phyloP scores from a whole-genome alignment of 1,139 yeast species.

The Zygosaccharomyces pseudobailii region DNA sequence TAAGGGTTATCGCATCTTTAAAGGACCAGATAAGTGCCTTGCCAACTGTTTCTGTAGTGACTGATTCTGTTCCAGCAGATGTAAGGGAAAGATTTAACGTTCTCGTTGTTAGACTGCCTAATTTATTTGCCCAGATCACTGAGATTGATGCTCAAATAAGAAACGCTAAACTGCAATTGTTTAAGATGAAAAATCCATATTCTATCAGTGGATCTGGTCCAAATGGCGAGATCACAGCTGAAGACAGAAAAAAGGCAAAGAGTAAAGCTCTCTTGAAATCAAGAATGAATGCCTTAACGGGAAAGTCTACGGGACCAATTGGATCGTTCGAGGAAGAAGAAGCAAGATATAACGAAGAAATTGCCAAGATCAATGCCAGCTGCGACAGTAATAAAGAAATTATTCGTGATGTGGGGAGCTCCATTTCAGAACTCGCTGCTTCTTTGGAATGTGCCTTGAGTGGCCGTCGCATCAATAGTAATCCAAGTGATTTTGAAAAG shows the following conservation, averaged over 20 bases:
- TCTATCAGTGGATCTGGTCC: constrained; percentile 79
- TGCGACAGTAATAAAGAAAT: constrained; percentile 51
- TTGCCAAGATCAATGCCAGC: constrained; percentile 52
- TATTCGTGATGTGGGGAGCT: constrained; percentile 66
- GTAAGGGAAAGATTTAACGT: constrained; percentile 33
- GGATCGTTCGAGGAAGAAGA: constrained; percentile 53
- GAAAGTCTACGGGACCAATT: constrained; percentile 50
- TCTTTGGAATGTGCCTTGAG: constrained; percentile 49
- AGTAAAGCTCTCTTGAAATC: constrained; percentile 73
- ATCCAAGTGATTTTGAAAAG: constrained; percentile 56
- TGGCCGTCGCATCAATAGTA: constrained; percentile 32
- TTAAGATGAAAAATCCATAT: constrained; percentile 61
- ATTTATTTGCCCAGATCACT: constrained; percentile 56
- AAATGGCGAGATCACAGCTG: constrained; percentile 75
- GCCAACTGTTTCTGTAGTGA: constrained; percentile 26
- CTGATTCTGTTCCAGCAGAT: constrained; percentile 31
- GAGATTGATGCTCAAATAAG: constrained; percentile 64
- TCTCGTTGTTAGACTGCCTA: constrained; percentile 67
- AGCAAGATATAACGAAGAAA: constrained; percentile 50
- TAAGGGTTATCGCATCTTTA: constrained; percentile 55
- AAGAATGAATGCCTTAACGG: constrained; percentile 89
- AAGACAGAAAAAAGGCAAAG: constrained; percentile 72
- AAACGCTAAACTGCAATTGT: constrained; percentile 59
- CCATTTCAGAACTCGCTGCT: constrained; percentile 66
- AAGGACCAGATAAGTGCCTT: constrained; percentile 51